Percentiles rank a stretch among this genome's conserved stretches.
Evolutionary conservation across 2,329 filamentous ascomycete species (phyloP).

Genomic region (Dryadomyces sulphureus): DNA sequence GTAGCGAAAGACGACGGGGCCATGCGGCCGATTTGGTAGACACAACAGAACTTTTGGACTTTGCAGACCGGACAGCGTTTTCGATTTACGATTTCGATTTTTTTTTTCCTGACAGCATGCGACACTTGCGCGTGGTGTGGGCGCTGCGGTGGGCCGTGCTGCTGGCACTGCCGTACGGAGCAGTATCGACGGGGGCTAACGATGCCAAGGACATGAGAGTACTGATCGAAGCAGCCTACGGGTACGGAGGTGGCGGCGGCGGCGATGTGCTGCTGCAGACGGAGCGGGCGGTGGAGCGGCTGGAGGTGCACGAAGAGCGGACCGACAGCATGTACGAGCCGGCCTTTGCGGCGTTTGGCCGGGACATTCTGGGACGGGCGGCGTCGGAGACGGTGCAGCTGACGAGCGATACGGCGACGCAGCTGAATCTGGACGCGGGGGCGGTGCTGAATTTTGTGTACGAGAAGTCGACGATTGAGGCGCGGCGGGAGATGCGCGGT

Average conservation of each 20-base stretch:
- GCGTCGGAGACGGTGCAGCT: constrained; percentile 33
- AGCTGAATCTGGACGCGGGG: constrained; percentile 47
- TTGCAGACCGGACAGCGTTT: no score
- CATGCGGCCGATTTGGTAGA: neutral
- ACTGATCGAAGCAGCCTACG: no score
- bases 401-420: constrained; percentile 48
- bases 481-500: constrained; percentile 13
- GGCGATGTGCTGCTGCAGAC: neutral
- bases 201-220: no score
- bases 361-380: constrained; percentile 47
- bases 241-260: neutral
- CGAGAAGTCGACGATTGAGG: constrained; percentile 36
- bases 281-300: neutral
- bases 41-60: no score
- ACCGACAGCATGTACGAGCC: constrained; percentile 34
- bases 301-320: neutral
- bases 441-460: constrained; percentile 51
- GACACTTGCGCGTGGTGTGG: neutral
- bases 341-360: constrained; percentile 45
- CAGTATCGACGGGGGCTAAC: neutral
- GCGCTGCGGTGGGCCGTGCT: neutral
- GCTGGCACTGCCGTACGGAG: neutral
- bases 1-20: neutral
- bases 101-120: neutral
- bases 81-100: no score